phyloP scores from a whole-genome alignment of 2,329 filamentous ascomycete species.

The Trichoderma atrobrunneum region DNA sequence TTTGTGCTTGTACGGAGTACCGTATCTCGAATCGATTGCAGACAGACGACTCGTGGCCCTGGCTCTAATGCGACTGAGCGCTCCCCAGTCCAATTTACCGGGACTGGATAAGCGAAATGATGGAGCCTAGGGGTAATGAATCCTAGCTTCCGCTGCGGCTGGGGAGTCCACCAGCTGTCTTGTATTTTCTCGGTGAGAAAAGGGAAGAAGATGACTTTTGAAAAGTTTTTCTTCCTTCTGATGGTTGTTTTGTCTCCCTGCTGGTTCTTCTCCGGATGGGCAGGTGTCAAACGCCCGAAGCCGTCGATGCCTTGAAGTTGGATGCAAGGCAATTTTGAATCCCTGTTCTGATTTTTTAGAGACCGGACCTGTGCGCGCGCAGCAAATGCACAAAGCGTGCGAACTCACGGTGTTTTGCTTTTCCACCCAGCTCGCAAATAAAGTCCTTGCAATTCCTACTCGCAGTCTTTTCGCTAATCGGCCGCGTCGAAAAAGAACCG shows the following conservation, averaged over 20 bases:
- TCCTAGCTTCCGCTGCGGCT: slow-evolving; percentile 22
- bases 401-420: slow-evolving; percentile 1
- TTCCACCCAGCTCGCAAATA: background rate
- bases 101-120: slow-evolving; percentile 38
- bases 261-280: slow-evolving; percentile 1
- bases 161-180: slow-evolving; percentile 5
- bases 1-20: background rate
- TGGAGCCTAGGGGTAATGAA: slow-evolving; percentile 26
- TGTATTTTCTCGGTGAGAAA: slow-evolving; percentile 15
- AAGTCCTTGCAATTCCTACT: background rate
- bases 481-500: background rate
- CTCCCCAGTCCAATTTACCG: slow-evolving; percentile 33
- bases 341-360: slow-evolving; percentile 4
- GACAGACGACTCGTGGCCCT: slow-evolving; percentile 19
- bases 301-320: slow-evolving; percentile 16
- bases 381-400: slow-evolving; percentile 7
- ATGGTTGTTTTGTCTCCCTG: slow-evolving; percentile 15
- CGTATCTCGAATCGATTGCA: background rate
- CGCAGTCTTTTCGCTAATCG: background rate
- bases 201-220: background rate
- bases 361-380: slow-evolving; percentile 1
- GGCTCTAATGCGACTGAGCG: slow-evolving; percentile 16
- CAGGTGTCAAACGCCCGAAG: slow-evolving; percentile 12
- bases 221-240: background rate
- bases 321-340: slow-evolving; percentile 5